Base-by-base conservation (phyloP, 306 rosid species). In the Rubus parviflorus region DNA sequence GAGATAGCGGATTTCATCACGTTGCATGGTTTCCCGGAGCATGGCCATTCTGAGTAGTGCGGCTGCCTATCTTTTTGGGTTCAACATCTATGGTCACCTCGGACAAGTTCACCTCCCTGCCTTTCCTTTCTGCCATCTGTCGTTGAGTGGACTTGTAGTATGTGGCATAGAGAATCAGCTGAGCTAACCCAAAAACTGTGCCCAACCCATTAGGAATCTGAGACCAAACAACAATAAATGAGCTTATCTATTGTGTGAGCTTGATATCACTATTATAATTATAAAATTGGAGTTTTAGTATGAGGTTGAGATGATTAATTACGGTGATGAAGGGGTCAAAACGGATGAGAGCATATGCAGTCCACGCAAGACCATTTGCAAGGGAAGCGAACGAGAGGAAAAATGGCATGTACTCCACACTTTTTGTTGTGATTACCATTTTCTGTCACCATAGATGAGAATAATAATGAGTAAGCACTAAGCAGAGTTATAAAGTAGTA, bases 171-270 rank as follows among this genome's bases (percentile, higher is more conserved):
- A 95, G 86, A 74, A 86, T 42, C 81, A 95, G 88, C 37, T 95
- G 99, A 20, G 84, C 87, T 63, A 79, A 9, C 0, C 92, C 72
- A 45, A 91, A 80, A 43, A 87, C 6, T 43, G 91, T 76, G 5
- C 99, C 99, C 35, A 92, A 69, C 61, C 90, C 97, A 83, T 95
- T 95, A 8, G 99, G 99, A 78, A 91, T 75, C 99, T 95, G 49
- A 30, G 47, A 40, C 35, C 13, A 64, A 61, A 12, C 2, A 58
- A 23, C 63, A 10, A 22, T 10, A 12, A 30, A 30, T 30, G 35
- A 30, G 35, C 35, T 30, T 30, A 30, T 30, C 1, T 30, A 25
- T 25, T 25, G 30, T 11, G 4, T 58, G 20, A 62, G 43, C 68
- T 30, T 57, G 35, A 22, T 13, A 57, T 20, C 13, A 20, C 61